phyloP scores from a whole-genome alignment of 805 yeast genomes.

The Hanseniaspora pseudoguilliermondii region DNA sequence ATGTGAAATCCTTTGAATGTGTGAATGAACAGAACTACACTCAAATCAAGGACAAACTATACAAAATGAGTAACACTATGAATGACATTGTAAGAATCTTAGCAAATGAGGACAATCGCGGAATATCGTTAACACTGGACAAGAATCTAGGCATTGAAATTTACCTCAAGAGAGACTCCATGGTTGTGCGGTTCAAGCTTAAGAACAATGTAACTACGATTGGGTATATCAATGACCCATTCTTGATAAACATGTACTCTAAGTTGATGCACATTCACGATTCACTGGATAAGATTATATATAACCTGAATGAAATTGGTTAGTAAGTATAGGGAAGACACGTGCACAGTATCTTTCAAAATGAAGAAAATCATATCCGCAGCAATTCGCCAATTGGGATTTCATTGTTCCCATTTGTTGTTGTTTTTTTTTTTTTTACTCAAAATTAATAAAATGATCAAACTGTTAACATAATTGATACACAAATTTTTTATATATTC shows the following conservation, averaged over 20 bases:
- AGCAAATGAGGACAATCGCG: not conserved
- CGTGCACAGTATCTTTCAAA: not conserved
- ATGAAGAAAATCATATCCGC: no score
- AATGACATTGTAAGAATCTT: not conserved
- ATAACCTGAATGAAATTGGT: not conserved
- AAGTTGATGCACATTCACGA: constrained; percentile 4
- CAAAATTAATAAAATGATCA: no score
- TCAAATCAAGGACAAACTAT: not conserved
- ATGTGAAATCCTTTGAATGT: not conserved
- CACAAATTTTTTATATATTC: no score
- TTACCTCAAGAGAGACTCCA: constrained; percentile 5
- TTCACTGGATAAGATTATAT: not conserved
- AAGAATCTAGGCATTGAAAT: not conserved
- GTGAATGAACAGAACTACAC: not conserved
- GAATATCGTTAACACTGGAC: not conserved
- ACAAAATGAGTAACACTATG: not conserved
- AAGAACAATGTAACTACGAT: not conserved
- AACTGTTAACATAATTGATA: no score
- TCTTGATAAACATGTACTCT: constrained; percentile 1
- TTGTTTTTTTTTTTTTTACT: no score
- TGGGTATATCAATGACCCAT: constrained; percentile 11
- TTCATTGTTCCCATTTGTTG: no score
- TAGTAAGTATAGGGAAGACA: not conserved
- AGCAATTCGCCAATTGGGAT: no score
- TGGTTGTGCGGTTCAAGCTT: constrained; percentile 7